phyloP scores from a whole-genome alignment of 2,329 filamentous ascomycete genomes.

The Penicillium aurantiogriseum region DNA sequence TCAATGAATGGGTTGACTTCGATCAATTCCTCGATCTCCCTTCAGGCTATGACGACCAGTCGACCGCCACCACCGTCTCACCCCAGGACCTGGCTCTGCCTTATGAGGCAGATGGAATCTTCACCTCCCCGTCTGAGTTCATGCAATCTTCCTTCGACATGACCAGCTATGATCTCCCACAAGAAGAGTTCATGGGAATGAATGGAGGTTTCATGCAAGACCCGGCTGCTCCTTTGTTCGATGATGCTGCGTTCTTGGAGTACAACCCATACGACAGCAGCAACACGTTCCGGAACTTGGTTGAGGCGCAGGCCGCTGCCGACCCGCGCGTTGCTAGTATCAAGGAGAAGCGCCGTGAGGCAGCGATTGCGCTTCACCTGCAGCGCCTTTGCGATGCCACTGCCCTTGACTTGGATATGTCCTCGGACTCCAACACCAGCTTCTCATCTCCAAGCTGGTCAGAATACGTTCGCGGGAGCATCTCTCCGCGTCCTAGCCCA shows the following conservation, averaged over 20 bases:
- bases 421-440: slow-evolving; percentile 30
- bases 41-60: slow-evolving; percentile 29
- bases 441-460: slow-evolving; percentile 36
- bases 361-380: slow-evolving; percentile 43
- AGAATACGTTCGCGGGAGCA: slow-evolving; percentile 28
- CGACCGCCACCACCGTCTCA: slow-evolving; percentile 32
- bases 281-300: slow-evolving; percentile 31
- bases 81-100: slow-evolving; percentile 30
- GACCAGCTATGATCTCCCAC: slow-evolving; percentile 21
- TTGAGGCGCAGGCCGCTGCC: slow-evolving; percentile 39
- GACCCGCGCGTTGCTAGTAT: slow-evolving; percentile 35
- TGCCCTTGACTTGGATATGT: slow-evolving; percentile 26
- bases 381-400: slow-evolving; percentile 37
- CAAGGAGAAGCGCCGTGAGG: slow-evolving; percentile 44
- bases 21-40: slow-evolving; percentile 36
- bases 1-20: slow-evolving; percentile 36
- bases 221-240: slow-evolving; percentile 15
- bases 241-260: slow-evolving; percentile 14
- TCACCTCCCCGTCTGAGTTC: slow-evolving; percentile 20
- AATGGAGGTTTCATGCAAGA: slow-evolving; percentile 19
- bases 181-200: slow-evolving; percentile 19
- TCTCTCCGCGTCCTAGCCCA: slow-evolving; percentile 27
- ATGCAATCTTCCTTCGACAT: slow-evolving; percentile 27
- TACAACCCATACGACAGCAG: slow-evolving; percentile 19
- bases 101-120: slow-evolving; percentile 26